Conservation (phyloP, 1,139 yeast genomes). For the Williopsis jadinii region DNA sequence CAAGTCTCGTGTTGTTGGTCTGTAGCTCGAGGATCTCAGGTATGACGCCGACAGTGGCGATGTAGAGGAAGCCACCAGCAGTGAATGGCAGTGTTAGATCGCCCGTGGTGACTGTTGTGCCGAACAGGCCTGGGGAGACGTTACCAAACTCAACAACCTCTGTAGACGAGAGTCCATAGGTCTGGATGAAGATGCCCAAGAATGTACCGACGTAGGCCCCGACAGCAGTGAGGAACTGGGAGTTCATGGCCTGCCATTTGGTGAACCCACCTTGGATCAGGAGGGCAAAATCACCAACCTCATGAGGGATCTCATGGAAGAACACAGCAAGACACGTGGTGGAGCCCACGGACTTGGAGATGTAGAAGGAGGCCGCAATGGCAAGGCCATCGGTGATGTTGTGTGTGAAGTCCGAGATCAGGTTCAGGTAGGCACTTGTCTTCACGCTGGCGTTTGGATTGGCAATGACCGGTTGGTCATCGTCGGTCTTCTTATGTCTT, state of each 20-base stretch:
- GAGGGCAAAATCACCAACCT: conserved; percentile 66
- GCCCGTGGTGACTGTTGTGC: conserved; percentile 40
- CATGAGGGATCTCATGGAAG: conserved; percentile 71
- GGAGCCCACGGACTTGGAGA: conserved; percentile 49
- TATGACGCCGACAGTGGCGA: conserved; percentile 58
- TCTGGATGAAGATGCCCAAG: conserved; percentile 47
- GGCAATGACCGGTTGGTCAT: conserved; percentile 23
- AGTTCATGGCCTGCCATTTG: conserved; percentile 51
- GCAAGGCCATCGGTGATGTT: conserved; percentile 69
- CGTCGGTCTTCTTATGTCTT: conserved; percentile 20
- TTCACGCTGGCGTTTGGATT: conserved; percentile 30
- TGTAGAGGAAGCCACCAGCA: conserved; percentile 63
- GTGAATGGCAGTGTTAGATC: conserved; percentile 60
- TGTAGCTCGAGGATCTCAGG: conserved; percentile 51
- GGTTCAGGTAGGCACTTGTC: conserved; percentile 51
- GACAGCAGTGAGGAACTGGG: conserved; percentile 54
- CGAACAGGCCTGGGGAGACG: conserved; percentile 35
- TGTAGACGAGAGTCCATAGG: conserved; percentile 19
- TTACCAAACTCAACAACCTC: conserved; percentile 6
- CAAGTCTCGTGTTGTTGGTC: conserved; percentile 25
- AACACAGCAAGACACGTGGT: conserved; percentile 60
- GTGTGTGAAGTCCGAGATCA: conserved; percentile 61
- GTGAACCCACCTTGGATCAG: conserved; percentile 58
- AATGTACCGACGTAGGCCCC: conserved; percentile 62
- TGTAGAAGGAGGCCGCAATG: conserved; percentile 57